Evolutionary conservation across 768 basidiomycete genomes (phyloP), one percentile per base, ranked within the genome.

Genomic region (Boletus fagicola): DNA sequence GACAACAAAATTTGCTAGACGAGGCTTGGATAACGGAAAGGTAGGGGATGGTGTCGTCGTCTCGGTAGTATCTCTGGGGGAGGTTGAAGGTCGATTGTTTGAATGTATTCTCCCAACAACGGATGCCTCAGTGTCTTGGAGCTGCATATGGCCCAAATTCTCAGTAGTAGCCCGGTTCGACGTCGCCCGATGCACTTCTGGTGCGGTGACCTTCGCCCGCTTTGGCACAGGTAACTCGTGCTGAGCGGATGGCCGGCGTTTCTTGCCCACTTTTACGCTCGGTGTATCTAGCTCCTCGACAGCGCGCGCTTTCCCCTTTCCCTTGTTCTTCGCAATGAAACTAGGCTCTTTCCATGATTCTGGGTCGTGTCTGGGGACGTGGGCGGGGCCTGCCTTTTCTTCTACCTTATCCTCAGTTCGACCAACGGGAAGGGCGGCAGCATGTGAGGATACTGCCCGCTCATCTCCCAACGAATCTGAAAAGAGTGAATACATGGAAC

Each of bases 341-440:
- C 71, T 74, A 12, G 72, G 72, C 22, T 63, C 53, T 49, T 67
- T 69, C 72, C 72, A 74, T 49, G 71, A 58, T 22, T 57, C 61
- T 5, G 68, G 31, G 48, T 75, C 65, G 38, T 74, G 74, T 40
- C 38, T 47, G 26, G 60, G 53, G 33, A 42, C 31, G 12, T 45
- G 43, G 4, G 7, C 5, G 42, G 39, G 31, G n/a, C n/a, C 50
- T 33, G 26, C 22, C 20, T 39, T 22, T 55, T 45, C 56, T 33
- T 50, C 46, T 26, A 16, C 10, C 12, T 36, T 18, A 18, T 36
- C 33, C 28, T 50, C 43, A 20, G 28, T 40, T 55, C 15, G 50
- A 22, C 9, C 5, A 5, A 36, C 39, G 4, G 54, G 28, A 36
- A 10, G 33, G 3, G 12, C 6, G 12, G 39, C 20, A 5, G 5